phyloP scores from a whole-genome alignment of 495 filamentous ascomycete genomes.

The Paragyromitra xinjiangensis region DNA sequence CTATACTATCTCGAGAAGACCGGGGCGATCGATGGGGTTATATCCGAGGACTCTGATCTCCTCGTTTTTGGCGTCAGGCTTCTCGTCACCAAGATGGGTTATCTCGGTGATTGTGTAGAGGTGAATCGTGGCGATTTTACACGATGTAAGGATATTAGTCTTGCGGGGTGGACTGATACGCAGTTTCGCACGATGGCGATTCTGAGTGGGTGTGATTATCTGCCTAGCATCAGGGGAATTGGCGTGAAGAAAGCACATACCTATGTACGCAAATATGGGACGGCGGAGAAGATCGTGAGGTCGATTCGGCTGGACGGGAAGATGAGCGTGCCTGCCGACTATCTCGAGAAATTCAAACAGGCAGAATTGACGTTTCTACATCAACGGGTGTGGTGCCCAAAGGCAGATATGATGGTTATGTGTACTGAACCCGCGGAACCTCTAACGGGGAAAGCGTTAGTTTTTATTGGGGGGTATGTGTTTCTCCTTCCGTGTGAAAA shows the following conservation, averaged over 20 bases:
- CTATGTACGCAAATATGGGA: slow-evolving; percentile 87
- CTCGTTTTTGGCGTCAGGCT: slow-evolving; percentile 92
- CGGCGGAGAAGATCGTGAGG: slow-evolving; percentile 75
- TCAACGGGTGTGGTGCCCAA: slow-evolving; percentile 91
- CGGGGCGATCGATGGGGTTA: slow-evolving; percentile 81
- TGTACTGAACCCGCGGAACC: slow-evolving; percentile 66
- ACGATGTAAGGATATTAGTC: slow-evolving; percentile 78
- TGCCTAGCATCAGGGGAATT: slow-evolving; percentile 81
- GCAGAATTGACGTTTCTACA: slow-evolving; percentile 93
- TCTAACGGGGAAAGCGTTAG: slow-evolving; percentile 70
- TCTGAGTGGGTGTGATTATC: slow-evolving; percentile 96
- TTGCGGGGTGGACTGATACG: slow-evolving; percentile 89
- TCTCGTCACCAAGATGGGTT: slow-evolving; percentile 91
- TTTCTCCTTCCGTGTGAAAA: not conserved
- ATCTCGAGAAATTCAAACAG: slow-evolving; percentile 76
- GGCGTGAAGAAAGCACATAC: slow-evolving; percentile 93
- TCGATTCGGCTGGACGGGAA: slow-evolving; percentile 88
- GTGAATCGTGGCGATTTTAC: slow-evolving; percentile 88
- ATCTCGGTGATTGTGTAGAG: slow-evolving; percentile 91
- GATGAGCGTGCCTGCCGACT: slow-evolving; percentile 77
- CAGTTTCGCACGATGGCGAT: slow-evolving; percentile 97
- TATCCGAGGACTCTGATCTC: slow-evolving; percentile 97
- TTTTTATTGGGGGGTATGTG: slow-evolving; percentile 79
- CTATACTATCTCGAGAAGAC: slow-evolving; percentile 89
- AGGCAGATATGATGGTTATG: slow-evolving; percentile 72